phyloP scores from a whole-genome alignment of 2,329 filamentous ascomycete genomes.

The Conoideocrella luteorostrata region DNA sequence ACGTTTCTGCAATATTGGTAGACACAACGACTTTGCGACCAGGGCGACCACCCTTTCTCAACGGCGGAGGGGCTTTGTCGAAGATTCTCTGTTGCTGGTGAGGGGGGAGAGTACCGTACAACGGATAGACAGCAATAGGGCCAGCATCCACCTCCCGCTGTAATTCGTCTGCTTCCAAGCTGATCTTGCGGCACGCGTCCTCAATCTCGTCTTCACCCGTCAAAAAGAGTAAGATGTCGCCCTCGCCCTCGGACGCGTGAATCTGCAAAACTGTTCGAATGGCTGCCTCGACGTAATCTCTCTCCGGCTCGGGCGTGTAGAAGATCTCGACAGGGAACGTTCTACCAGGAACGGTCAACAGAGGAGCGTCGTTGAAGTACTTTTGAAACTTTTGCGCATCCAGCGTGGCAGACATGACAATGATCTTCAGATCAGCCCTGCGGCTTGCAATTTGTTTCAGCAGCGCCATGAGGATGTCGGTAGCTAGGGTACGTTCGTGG shows the following conservation, averaged over 20 bases:
- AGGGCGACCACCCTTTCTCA: conserved; percentile 69
- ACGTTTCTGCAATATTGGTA: conserved; percentile 97
- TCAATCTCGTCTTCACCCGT: conserved; percentile 99
- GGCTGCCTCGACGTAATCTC: conserved; percentile 93
- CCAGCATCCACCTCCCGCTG: conserved; percentile 85
- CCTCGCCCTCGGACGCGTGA: conserved; percentile 84
- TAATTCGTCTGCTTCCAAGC: conserved; percentile 85
- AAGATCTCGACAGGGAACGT: conserved; percentile 98
- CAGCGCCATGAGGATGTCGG: conserved; percentile 94
- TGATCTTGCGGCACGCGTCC: conserved; percentile 88
- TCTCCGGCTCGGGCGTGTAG: conserved; percentile 93
- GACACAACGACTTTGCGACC: conserved; percentile 93
- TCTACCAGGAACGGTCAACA: conserved; percentile 88
- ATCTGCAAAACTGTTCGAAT: conserved; percentile 94
- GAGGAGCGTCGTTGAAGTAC: conserved; percentile 91
- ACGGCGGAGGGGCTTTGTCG: conserved; percentile 71
- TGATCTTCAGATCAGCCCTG: conserved; percentile 88
- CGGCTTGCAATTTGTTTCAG: conserved; percentile 82
- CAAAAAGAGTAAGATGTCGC: conserved; percentile 89
- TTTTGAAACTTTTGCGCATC: conserved; percentile 97
- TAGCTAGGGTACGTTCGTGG: conserved; percentile 94
- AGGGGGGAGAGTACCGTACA: conserved; percentile 90
- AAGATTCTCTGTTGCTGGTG: conserved; percentile 94
- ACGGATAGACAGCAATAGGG: conserved; percentile 81
- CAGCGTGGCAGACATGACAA: conserved; percentile 97